Base-by-base conservation (phyloP, 2,329 filamentous ascomycete genomes). In the Botryotinia calthae region DNA sequence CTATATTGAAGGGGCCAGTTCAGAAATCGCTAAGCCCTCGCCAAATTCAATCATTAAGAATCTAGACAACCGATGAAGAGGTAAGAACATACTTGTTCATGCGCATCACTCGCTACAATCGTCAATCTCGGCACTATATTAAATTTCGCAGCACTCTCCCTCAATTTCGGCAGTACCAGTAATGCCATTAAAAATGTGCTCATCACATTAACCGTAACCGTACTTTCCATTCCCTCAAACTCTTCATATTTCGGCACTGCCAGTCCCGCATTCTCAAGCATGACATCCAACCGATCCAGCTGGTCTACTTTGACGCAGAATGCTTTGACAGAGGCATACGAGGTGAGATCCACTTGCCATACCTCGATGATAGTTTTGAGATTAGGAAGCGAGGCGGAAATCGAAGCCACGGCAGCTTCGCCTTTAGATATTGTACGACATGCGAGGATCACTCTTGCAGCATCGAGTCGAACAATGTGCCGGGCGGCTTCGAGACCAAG, bases 331-430 rank as follows among this genome's bases (percentile, higher is more conserved):
- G 83, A 85, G 5, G 82, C 82, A 75, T 85, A 86, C 28, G 81
- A 83, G 22, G 76, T 77, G 75, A 88, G 82, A 76, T 89, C 86
- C 7, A 89, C 76, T 18, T 81, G 71, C 86, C 86, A 88, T 20
- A 87, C 85, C 61, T 87, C 76, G 18, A 78, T 61, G 16, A 76
- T 69, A 18, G 65, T 69, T 22, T 74, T 76, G 6, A 42, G 56
- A 44, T 74, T 22, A 71, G 61, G 34, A 68, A 69, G 46, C 76
- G 61, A 44, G 16, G 62, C 22, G 1, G 61, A n/a, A 4, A 72
- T 67, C 1, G 56, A 56, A 12, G 62, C 48, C 2, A 25, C 40
- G 12, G 77, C 77, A 16, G 70, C 73, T 34, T 75, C 70, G 18
- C 77, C 77, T 61, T 76, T 77, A 9, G 71, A 64, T 20, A 70